phyloP scores from a whole-genome alignment of 2,329 filamentous ascomycete genomes.

The Fusarium solani-melongenae region DNA sequence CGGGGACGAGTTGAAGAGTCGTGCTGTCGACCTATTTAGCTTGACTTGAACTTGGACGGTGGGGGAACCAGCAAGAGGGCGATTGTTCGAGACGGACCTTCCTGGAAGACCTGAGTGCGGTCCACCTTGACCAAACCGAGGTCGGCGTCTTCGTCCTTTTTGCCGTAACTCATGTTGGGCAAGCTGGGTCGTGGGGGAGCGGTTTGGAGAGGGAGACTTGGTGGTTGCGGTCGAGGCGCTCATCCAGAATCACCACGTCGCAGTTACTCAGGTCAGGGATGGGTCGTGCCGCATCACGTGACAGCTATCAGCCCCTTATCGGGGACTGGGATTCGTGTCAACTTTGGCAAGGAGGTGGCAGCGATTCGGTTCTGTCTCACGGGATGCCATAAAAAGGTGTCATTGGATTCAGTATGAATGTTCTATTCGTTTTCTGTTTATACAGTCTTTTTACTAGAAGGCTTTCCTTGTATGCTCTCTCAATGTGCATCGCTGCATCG shows the following conservation, averaged over 20 bases:
- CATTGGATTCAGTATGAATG: not conserved
- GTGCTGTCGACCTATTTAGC: slow-evolving; percentile 70
- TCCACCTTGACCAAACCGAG: slow-evolving; percentile 95
- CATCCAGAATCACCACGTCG: slow-evolving; percentile 54
- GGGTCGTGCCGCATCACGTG: slow-evolving; percentile 49
- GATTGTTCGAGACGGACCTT: slow-evolving; percentile 73
- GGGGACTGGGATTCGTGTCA: slow-evolving; percentile 40
- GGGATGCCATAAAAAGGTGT: not conserved
- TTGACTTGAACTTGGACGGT: slow-evolving; percentile 36
- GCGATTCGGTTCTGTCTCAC: not conserved
- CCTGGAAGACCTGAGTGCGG: slow-evolving; percentile 97
- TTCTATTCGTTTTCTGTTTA: not conserved
- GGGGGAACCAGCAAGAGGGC: slow-evolving; percentile 43
- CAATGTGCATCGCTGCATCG: not conserved
- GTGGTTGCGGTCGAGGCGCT: slow-evolving; percentile 46
- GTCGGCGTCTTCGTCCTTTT: slow-evolving; percentile 99
- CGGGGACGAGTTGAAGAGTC: slow-evolving; percentile 96
- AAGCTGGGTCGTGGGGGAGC: slow-evolving; percentile 44
- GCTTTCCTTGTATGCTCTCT: not conserved
- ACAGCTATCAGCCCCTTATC: slow-evolving; percentile 44
- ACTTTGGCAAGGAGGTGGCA: slow-evolving; percentile 22
- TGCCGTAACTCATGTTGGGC: slow-evolving; percentile 91
- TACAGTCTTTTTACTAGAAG: not conserved
- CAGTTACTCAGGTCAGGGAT: slow-evolving; percentile 47
- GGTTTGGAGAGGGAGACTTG: slow-evolving; percentile 48